These are phyloP conservation scores for Dactylonectria macrodidyma DNA, from an alignment of 2,329 filamentous ascomycete genomes.

Conservation along the genomic window DNA sequence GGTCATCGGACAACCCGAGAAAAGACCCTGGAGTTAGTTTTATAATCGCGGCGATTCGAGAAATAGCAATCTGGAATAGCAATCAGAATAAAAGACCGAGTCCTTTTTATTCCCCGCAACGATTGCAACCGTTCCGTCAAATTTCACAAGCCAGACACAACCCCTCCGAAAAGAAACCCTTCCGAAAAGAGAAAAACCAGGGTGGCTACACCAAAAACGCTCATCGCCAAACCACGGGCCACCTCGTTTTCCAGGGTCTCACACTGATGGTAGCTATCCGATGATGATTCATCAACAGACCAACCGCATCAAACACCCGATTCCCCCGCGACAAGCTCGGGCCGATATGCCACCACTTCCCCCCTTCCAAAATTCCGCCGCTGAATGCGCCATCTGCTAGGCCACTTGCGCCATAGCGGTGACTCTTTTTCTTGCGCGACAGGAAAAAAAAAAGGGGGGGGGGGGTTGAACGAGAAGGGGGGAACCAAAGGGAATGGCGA, in stretches of 20 bases:
- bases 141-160: too few species aligned
- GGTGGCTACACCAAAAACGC: too few species aligned
- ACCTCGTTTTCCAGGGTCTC: too few species aligned
- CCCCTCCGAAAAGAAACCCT: too few species aligned
- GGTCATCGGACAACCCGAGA: neutral
- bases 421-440: neutral
- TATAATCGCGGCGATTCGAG: neutral
- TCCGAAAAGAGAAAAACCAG: too few species aligned
- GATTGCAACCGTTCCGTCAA: too few species aligned
- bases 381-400: slow-evolving; percentile 26
- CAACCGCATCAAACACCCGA: neutral
- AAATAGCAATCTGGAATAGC: neutral
- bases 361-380: too few species aligned
- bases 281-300: slow-evolving; percentile 27
- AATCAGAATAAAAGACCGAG: neutral
- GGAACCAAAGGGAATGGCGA: neutral
- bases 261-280: neutral
- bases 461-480: neutral
- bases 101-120: too few species aligned
- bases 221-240: too few species aligned
- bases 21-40: neutral
- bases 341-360: neutral
- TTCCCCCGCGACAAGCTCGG: neutral
- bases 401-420: slow-evolving; percentile 27
- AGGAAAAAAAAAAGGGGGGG: neutral